These are phyloP conservation scores for Phytophthora hibernalis DNA, from an alignment of 352 stramenopile species.

Conservation along the genomic window DNA sequence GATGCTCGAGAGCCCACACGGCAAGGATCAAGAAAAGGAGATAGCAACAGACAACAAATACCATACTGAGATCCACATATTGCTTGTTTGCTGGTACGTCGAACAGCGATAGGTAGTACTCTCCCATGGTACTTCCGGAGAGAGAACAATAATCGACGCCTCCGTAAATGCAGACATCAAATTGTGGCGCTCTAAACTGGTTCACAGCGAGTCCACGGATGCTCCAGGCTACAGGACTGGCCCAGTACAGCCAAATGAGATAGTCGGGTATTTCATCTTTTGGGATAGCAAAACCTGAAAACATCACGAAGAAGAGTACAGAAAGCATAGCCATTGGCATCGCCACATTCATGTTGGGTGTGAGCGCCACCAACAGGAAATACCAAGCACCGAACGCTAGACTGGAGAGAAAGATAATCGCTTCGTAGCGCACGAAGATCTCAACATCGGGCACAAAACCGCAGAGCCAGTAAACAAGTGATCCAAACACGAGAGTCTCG, in stretches of 20 bases:
- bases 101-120: constrained; percentile 48
- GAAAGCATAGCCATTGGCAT: constrained; percentile 57
- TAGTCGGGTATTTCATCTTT: constrained; percentile 57
- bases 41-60: constrained; percentile 45
- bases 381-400: constrained; percentile 55
- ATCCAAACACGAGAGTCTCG: constrained; percentile 80
- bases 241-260: constrained; percentile 53
- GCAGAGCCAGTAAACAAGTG: constrained; percentile 84
- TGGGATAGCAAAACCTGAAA: constrained; percentile 57
- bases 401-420: constrained; percentile 55
- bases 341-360: constrained; percentile 48
- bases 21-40: constrained; percentile 44
- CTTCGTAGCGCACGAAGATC: constrained; percentile 50
- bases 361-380: constrained; percentile 46
- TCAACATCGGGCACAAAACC: constrained; percentile 45
- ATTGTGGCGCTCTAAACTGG: constrained; percentile 43
- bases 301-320: constrained; percentile 57
- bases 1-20: constrained; percentile 40
- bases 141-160: constrained; percentile 38
- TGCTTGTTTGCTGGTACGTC: constrained; percentile 39
- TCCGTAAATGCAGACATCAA: constrained; percentile 48
- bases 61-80: constrained; percentile 45
- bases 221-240: constrained; percentile 50
- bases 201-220: constrained; percentile 43
- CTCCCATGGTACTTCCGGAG: constrained; percentile 43